phyloP scores from a whole-genome alignment of 1,284 basidiomycete genomes.

The Amylostereum areolatum region DNA sequence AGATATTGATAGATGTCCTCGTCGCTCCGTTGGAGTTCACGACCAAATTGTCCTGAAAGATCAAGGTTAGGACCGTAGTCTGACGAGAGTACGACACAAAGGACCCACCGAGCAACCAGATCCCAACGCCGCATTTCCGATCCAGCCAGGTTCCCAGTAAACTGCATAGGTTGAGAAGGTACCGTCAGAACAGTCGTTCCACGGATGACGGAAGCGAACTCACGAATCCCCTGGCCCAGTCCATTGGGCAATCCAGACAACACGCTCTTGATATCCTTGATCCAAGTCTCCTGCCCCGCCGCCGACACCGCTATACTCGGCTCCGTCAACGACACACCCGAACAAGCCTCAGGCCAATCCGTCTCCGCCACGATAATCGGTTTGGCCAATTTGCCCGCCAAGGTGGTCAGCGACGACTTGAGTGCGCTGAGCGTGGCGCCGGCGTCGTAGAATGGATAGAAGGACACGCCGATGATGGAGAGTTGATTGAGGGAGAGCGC shows the following conservation, averaged over 20 bases:
- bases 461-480: constrained; percentile 58
- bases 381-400: constrained; percentile 46
- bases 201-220: constrained; percentile 1
- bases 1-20: constrained; percentile 27
- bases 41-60: constrained; percentile 26
- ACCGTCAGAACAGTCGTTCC: neutral
- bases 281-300: constrained; percentile 51
- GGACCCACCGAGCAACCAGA: constrained; percentile 45
- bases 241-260: constrained; percentile 40
- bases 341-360: constrained; percentile 53
- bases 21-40: constrained; percentile 24
- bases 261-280: constrained; percentile 41
- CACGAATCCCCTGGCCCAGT: constrained; percentile 34
- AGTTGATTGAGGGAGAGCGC: constrained; percentile 43
- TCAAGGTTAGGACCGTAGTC: neutral
- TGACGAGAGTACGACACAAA: neutral
- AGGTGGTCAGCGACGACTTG: constrained; percentile 41
- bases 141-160: constrained; percentile 64
- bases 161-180: constrained; percentile 28
- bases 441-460: constrained; percentile 60
- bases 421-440: constrained; percentile 48
- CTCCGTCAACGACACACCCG: constrained; percentile 41
- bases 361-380: constrained; percentile 59
- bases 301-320: constrained; percentile 42
- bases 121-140: constrained; percentile 51